phyloP scores from a whole-genome alignment of 2,329 filamentous ascomycete species.

The Rhynchosporium graminicola region DNA sequence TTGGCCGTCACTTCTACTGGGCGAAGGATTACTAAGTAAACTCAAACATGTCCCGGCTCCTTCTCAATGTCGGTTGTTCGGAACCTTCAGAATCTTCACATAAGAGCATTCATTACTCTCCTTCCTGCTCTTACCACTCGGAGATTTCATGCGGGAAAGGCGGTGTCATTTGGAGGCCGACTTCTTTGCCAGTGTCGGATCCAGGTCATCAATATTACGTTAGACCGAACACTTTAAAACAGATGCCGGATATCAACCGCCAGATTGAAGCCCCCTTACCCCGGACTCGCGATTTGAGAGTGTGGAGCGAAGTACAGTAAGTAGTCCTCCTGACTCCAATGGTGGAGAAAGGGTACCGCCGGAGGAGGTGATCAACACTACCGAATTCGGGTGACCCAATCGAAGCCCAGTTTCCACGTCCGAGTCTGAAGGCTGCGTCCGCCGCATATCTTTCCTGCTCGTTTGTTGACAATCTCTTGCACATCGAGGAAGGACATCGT shows the following conservation, averaged over 20 bases:
- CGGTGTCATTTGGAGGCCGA: background rate
- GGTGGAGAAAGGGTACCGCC: slow-evolving; percentile 12
- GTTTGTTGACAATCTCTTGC: background rate
- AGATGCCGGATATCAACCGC: slow-evolving; percentile 6
- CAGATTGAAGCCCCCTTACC: background rate
- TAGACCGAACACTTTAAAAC: background rate
- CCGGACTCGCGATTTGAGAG: slow-evolving; percentile 2
- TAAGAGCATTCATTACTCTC: too few species aligned
- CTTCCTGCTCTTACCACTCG: background rate
- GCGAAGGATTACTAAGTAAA: slow-evolving; percentile 1
- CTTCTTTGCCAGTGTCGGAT: background rate
- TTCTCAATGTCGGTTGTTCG: background rate
- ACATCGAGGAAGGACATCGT: background rate
- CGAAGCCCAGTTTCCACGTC: background rate
- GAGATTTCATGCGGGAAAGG: background rate
- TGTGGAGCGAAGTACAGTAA: background rate
- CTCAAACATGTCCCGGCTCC: background rate
- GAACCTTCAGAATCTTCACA: background rate
- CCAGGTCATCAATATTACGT: background rate
- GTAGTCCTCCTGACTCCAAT: slow-evolving; percentile 5
- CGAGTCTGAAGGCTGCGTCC: background rate
- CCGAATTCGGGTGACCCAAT: background rate
- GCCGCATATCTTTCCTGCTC: background rate
- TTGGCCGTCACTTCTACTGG: slow-evolving; percentile 10
- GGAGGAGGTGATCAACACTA: background rate